Evolutionary conservation across 768 basidiomycete species (phyloP), one percentile per base, ranked within the genome.

Genomic region (Mycena sanguinolenta): DNA sequence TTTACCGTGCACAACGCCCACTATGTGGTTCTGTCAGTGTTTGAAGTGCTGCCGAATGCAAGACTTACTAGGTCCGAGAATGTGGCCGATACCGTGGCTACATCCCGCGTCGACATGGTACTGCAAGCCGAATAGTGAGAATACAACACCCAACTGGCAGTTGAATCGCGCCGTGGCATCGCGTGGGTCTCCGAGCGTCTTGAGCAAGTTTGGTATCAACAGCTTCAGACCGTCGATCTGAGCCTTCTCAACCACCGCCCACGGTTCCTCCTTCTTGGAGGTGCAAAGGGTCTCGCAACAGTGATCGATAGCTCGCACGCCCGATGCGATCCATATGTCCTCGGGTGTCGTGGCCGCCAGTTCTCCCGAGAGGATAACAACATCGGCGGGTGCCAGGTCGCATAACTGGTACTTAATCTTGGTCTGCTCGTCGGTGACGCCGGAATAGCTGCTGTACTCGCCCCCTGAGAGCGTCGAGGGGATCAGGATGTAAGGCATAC

Each of bases 71-170:
- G 53, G 53, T 55, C 53, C 53, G 53, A 55, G 53, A 55, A 55
- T 55, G 30, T 55, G 53, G 53, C 53, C 53, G 53, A 55, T 55
- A 55, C 53, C 53, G 53, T 55, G 53, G 53, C 53, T 55, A 32
- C 53, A 55, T 55, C 53, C 53, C 53, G 30, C 27, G 30, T 55
- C 14, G 53, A 55, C 53, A 55, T 55, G 30, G 30, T 55, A 55
- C 53, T 55, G 53, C 30, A 55, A n/a, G n/a, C n/a, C n/a, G n/a
- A n/a, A n/a, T n/a, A n/a, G n/a, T n/a, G n/a, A n/a, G n/a, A n/a
- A n/a, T 17, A 55, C 53, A 55, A 32, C 53, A 32, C 53, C 53
- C 53, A 55, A 19, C 30, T 55, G 53, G 53, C 53, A 55, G 53
- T 55, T 55, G 53, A 55, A 55, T 55, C 53, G 30, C 21, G 53